Percentiles rank a stretch among this genome's conserved stretches.
Evolutionary conservation across 805 yeast genomes (phyloP).

Genomic region (Wickerhamiella allomyrinae): DNA sequence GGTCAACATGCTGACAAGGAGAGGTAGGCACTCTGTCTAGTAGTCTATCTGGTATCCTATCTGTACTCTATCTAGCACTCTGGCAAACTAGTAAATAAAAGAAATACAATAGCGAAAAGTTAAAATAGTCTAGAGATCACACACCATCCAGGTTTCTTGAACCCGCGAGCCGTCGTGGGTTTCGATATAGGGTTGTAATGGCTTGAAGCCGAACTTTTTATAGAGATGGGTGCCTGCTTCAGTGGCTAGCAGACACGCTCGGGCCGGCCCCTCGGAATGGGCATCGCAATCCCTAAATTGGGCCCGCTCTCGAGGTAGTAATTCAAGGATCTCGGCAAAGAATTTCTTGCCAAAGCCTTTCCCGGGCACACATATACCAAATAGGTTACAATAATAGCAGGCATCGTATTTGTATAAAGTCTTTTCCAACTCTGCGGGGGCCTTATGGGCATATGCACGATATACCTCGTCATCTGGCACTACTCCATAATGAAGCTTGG

Average conservation of each 20-base stretch:
- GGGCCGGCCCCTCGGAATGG: background rate
- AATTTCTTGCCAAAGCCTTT: slow-evolving; percentile 1
- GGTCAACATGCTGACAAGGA: slow-evolving; percentile 6
- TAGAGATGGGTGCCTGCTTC: background rate
- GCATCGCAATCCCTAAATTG: background rate
- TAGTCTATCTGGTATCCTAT: no score
- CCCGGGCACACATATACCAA: background rate
- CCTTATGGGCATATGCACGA: background rate
- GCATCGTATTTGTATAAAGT: background rate
- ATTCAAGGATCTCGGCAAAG: background rate
- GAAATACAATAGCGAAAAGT: background rate
- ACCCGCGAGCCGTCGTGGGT: background rate
- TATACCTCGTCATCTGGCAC: background rate
- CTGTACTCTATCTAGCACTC: no score
- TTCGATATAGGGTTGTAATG: background rate
- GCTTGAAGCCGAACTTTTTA: background rate
- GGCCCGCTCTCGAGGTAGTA: background rate
- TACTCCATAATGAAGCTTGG: background rate
- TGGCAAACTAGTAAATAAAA: no score
- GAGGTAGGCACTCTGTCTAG: no score
- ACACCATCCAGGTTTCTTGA: background rate
- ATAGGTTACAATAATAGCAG: background rate
- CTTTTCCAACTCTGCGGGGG: background rate
- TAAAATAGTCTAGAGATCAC: background rate
- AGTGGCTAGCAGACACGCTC: background rate